These are phyloP conservation scores for Posidonia oceanica DNA, from an alignment of 116 monocot species.

Conservation along the genomic window DNA sequence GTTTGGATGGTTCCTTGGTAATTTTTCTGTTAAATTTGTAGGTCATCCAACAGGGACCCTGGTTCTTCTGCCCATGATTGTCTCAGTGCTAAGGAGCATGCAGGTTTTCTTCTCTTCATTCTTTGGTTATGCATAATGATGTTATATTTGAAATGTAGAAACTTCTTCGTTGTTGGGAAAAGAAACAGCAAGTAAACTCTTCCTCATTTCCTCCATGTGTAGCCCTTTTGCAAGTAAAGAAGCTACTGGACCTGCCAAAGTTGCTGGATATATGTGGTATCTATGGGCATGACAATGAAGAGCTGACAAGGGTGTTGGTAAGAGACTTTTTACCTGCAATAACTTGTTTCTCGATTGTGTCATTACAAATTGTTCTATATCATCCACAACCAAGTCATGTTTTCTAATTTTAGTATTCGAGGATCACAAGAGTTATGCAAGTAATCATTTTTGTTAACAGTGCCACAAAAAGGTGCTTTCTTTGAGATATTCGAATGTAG, in stretches of 20 bases:
- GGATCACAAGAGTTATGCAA: too few species aligned
- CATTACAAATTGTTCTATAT: too few species aligned
- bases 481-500: too few species aligned
- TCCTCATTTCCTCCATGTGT: slow-evolving; percentile 16
- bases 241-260: slow-evolving; percentile 70
- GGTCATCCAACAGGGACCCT: slow-evolving; percentile 82
- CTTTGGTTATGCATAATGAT: neutral
- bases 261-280: slow-evolving; percentile 89
- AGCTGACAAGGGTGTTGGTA: slow-evolving; percentile 62
- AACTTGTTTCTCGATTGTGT: neutral
- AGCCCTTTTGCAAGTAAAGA: slow-evolving; percentile 92
- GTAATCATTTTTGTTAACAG: too few species aligned
- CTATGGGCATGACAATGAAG: slow-evolving; percentile 65
- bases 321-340: neutral
- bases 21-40: slow-evolving; percentile 11
- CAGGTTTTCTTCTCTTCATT: slow-evolving; percentile 33
- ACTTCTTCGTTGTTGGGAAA: neutral
- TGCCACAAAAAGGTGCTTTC: too few species aligned
- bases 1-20: neutral
- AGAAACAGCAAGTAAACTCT: neutral
- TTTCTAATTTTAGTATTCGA: too few species aligned
- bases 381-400: too few species aligned
- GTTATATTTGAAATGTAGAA: neutral
- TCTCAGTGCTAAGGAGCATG: slow-evolving; percentile 77
- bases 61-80: slow-evolving; percentile 40